Evolutionary conservation across 2,329 filamentous ascomycete genomes (phyloP), one percentile per base, ranked within the genome.

Genomic region (Claviceps quebecensis): DNA sequence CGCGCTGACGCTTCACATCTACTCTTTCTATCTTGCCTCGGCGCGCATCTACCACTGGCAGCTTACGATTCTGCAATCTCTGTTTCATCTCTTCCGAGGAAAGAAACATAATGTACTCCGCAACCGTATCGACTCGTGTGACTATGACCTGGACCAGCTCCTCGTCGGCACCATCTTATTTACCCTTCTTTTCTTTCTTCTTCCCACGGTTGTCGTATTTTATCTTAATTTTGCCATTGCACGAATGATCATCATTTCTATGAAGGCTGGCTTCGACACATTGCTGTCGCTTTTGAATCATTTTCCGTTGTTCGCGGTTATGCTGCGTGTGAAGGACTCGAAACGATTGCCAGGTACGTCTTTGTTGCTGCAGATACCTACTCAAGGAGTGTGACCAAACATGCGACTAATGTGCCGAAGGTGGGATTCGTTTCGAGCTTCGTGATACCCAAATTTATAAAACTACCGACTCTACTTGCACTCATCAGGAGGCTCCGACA

Each of bases 31-130:
- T 67, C 84, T 97, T 52, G 91, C 94, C 16, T 95, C 90, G 8
- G 93, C 93, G 2, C 84, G 93, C 49, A 97, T 98, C 61, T 98
- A 91, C 68, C 89, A 97, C 69, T 98, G 93, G 93, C 93, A 98
- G 68, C 81, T 98, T 55, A 95, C 86, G 3, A 97, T 98, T 56
- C 84, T 98, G 57, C 84, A 91, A 57, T 97, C 91, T 11, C 81
- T 98, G n/a, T 98, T 98, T 67, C 94, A 98, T 65, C 81, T 98
- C 9, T 98, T 98, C 65, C 87, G 91, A 36, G 94, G 93, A 53
- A 97, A 96, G 72, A 98, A 98, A 67, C 86, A 95, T 64, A 98
- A 98, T 59, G 85, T 98, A 16, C 78, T 98, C 22, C 86, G 94
- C 55, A 95, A 96, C 63, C 89, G 93, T 69, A 97, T 98, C 61